Base-by-base conservation (phyloP, 2,329 filamentous ascomycete species). In the Graphium sp. region DNA sequence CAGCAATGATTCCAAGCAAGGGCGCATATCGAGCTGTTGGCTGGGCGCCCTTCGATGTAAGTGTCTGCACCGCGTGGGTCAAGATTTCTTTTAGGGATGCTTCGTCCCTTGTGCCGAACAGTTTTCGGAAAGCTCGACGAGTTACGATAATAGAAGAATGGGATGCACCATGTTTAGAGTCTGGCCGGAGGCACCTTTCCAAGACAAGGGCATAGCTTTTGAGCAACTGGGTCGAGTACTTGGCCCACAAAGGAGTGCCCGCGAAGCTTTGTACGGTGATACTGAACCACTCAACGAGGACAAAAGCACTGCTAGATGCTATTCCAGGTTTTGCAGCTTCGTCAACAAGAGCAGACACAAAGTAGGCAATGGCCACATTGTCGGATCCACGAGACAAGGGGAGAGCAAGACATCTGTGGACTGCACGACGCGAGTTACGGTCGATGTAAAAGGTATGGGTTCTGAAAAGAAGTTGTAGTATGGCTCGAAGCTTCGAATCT, bases 401-500 rank as follows among this genome's bases (percentile, higher is more conserved):
- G 29, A 71, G 62, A 37, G 62, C 57, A 32, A 98, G 63, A 47
- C 85, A 93, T 54, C 67, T 62, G 49, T 93, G 80, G 18, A 84
- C 83, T 21, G 82, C 83, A 41, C 74, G 66, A 40, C 89, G 72
- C 24, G 89, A 95, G 38, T 70, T 60, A 42, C 85, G 74, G 54
- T 98, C 89, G 51, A 74, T 58, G 52, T 95, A 98, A 41, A 79
- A 72, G 35, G 81, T 70, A 46, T 94, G 84, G 29, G 85, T 94
- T 47, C 73, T 72, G 55, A 95, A 87, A 18, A 98, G 68, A 19
- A 84, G 58, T 35, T 71, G 65, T 37, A 92, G 56, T 29, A 89
- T 50, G 34, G 52, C 48, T 23, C 22, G 26, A 29, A 28, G 31
- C 24, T 22, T 28, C 18, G n/a, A n/a, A n/a, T n/a, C n/a, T n/a